Percentiles rank a stretch among this genome's conserved stretches.
Evolutionary conservation across 1,284 basidiomycete species (phyloP).

Genomic region (Puccinia coronata): DNA sequence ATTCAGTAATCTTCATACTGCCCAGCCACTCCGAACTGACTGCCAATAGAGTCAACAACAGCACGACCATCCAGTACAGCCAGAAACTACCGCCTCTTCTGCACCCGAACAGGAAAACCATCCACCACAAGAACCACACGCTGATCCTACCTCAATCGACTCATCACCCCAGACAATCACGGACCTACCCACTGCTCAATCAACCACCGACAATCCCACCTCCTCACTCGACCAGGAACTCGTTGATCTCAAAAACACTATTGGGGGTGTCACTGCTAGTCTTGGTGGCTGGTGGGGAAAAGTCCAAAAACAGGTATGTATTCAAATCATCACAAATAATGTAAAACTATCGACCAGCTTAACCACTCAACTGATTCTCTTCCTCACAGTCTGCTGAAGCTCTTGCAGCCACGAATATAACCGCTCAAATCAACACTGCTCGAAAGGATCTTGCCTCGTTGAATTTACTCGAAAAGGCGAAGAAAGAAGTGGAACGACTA

Average conservation of each 20-base stretch:
- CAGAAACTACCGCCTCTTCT: too few relatives aligned
- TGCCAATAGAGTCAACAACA: too few relatives aligned
- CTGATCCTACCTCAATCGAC: not conserved
- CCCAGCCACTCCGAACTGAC: not conserved
- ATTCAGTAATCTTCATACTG: not conserved
- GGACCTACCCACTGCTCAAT: too few relatives aligned
- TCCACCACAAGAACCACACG: too few relatives aligned
- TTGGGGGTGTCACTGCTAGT: conserved; percentile 15
- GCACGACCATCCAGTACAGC: conserved; percentile 4
- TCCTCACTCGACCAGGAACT: conserved; percentile 30
- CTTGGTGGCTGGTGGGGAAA: conserved; percentile 42
- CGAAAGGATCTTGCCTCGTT: conserved; percentile 16
- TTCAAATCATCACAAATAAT: not conserved
- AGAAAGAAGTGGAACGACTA: conserved; percentile 37
- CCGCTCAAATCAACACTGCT: conserved; percentile 11
- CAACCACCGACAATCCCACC: not conserved
- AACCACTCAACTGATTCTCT: not conserved
- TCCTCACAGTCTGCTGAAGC: conserved; percentile 17
- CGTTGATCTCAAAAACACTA: conserved; percentile 27
- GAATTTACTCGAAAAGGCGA: conserved; percentile 36
- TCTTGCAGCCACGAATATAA: not conserved
- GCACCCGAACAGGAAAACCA: too few relatives aligned
- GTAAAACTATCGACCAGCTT: too few relatives aligned
- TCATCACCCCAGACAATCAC: not conserved
- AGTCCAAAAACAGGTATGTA: conserved; percentile 32